Conservation (phyloP, 73 alveolate species). For the Paramecium tetraurelia region DNA sequence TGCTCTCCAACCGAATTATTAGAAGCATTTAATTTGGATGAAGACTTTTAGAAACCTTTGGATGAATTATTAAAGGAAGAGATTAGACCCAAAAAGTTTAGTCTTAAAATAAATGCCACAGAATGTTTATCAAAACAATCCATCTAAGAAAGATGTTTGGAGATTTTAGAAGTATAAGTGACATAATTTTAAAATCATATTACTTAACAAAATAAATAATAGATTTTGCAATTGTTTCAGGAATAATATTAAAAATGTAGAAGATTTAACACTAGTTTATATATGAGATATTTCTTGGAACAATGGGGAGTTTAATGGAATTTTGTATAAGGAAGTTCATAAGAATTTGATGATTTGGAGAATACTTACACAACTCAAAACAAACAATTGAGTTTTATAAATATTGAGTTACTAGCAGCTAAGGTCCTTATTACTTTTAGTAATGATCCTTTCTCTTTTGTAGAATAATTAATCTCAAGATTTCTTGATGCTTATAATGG, state of each 20-base stretch:
- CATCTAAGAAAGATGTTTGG: not conserved
- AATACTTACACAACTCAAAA: not conserved
- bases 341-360: not conserved
- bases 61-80: conserved; percentile 38
- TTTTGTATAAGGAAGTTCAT: not conserved
- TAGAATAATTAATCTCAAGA: not conserved
- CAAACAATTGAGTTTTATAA: not conserved
- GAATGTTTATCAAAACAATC: not conserved
- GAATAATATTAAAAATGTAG: conserved; percentile 2
- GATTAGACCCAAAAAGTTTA: not conserved
- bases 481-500: not conserved
- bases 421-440: not conserved
- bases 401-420: not conserved
- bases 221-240: not conserved
- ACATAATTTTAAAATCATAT: not conserved
- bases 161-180: not conserved
- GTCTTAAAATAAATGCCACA: not conserved
- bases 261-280: not conserved
- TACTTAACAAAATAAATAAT: not conserved
- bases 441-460: not conserved
- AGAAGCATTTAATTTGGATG: conserved; percentile 44
- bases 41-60: conserved; percentile 13
- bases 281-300: conserved; percentile 29
- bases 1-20: conserved; percentile 39
- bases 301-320: not conserved